These are phyloP conservation scores for Arthroderma sp. DNA, from an alignment of 2,329 filamentous ascomycete species.

Conservation along the genomic window DNA sequence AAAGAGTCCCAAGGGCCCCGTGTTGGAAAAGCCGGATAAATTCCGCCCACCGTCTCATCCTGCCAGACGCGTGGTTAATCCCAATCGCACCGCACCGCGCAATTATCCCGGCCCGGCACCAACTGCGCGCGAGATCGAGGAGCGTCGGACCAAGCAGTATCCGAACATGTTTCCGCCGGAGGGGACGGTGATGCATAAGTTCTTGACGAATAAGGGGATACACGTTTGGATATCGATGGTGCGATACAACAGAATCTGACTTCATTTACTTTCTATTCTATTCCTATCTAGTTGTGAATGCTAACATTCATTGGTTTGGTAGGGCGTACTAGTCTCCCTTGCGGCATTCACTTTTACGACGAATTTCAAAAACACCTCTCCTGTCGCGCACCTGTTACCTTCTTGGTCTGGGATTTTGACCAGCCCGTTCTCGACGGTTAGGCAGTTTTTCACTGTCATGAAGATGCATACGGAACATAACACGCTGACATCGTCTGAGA, in stretches of 20 bases:
- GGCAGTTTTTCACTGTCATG: slow-evolving; percentile 57
- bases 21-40: slow-evolving; percentile 74
- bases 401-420: slow-evolving; percentile 52
- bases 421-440: slow-evolving; percentile 55
- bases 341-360: slow-evolving; percentile 60
- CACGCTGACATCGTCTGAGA: slow-evolving; percentile 54
- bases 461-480: slow-evolving; percentile 62
- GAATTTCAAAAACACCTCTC: slow-evolving; percentile 68
- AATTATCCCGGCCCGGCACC: slow-evolving; percentile 62
- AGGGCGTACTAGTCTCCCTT: slow-evolving; percentile 57
- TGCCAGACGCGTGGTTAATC: slow-evolving; percentile 48
- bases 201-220: slow-evolving; percentile 62
- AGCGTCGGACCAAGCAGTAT: slow-evolving; percentile 60
- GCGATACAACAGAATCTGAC: slow-evolving; percentile 19
- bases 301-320: background rate
- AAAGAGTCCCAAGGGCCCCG: slow-evolving; percentile 21
- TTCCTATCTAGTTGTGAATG: background rate
- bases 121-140: slow-evolving; percentile 50
- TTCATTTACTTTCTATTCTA: background rate
- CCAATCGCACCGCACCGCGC: slow-evolving; percentile 34
- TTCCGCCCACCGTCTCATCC: slow-evolving; percentile 91
- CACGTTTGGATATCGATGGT: slow-evolving; percentile 80
- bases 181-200: slow-evolving; percentile 72
- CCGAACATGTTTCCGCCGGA: slow-evolving; percentile 79
- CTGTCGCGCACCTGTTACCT: slow-evolving; percentile 68